A percentile compares a stretch with the other conserved stretches of the same genome.
phyloP scores from a whole-genome alignment of 139 green algal species.

The Picocystis salinarum region DNA sequence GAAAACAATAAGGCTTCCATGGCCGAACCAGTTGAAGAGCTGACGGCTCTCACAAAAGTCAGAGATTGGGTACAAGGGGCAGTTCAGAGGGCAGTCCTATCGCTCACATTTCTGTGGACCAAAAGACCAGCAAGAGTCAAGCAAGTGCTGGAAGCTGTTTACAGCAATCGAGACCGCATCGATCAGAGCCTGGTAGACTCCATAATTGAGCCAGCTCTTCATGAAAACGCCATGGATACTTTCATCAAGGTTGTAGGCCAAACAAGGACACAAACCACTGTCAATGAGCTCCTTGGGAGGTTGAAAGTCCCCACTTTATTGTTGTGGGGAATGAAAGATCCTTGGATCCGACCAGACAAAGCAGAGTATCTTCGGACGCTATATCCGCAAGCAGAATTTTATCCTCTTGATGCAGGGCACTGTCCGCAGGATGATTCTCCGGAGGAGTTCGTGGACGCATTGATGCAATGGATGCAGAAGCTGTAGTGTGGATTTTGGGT shows the following conservation, averaged over 20 bases:
- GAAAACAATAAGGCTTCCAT: no score
- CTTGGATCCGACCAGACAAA: constrained; percentile 45
- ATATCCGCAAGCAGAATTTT: constrained; percentile 38
- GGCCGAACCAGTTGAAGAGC: background rate
- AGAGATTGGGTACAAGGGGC: constrained; percentile 23
- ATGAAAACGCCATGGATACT: constrained; percentile 21
- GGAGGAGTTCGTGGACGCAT: constrained; percentile 20
- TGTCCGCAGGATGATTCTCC: constrained; percentile 54
- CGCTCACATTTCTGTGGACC: constrained; percentile 37
- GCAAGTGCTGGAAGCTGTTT: constrained; percentile 47
- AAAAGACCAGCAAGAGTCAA: constrained; percentile 48
- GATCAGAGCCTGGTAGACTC: constrained; percentile 40
- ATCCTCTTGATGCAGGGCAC: constrained; percentile 34
- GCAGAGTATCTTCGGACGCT: constrained; percentile 29
- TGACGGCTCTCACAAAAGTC: background rate
- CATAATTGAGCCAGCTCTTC: constrained; percentile 2
- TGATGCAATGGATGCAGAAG: constrained; percentile 31
- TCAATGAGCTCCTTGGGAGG: constrained; percentile 39
- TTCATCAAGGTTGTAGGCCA: constrained; percentile 33
- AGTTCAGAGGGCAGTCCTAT: constrained; percentile 34
- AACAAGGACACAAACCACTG: constrained; percentile 27
- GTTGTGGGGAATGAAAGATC: constrained; percentile 29
- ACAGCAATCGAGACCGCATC: constrained; percentile 25
- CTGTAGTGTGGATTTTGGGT: no score
- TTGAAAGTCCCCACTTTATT: constrained; percentile 12